These are phyloP conservation scores for Pseudophaeomoniella oleicola DNA, from an alignment of 2,329 filamentous ascomycete genomes.

Conservation along the genomic window DNA sequence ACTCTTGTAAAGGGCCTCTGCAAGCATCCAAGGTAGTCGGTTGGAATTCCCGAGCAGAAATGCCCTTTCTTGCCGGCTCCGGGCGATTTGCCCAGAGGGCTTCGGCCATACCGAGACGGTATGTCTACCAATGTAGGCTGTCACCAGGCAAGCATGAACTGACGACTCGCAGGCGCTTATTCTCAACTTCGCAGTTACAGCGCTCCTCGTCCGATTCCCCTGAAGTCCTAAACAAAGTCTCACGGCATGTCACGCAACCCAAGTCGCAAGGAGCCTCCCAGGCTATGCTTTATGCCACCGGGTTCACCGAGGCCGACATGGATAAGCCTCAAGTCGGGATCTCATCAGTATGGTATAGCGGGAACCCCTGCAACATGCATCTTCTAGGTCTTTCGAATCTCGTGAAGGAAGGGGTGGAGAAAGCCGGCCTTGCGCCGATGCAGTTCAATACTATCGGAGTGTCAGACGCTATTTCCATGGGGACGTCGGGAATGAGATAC, in stretches of 20 bases:
- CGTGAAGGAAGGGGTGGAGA: conserved; percentile 56
- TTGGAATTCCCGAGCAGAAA: not conserved
- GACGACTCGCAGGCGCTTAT: too few species aligned
- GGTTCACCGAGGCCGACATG: conserved; percentile 73
- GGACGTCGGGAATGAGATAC: conserved; percentile 92
- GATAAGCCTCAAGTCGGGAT: conserved; percentile 96
- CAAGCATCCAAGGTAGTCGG: too few species aligned
- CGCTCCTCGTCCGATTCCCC: conserved; percentile 5
- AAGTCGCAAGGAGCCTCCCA: conserved; percentile 97
- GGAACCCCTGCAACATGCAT: conserved; percentile 99
- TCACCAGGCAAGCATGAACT: too few species aligned
- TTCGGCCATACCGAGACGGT: not conserved
- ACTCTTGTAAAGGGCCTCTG: too few species aligned
- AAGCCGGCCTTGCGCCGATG: conserved; percentile 75
- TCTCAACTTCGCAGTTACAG: not conserved
- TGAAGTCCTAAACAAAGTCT: conserved; percentile 62
- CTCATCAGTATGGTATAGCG: conserved; percentile 94
- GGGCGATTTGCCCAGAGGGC: not conserved
- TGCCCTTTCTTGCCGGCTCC: not conserved
- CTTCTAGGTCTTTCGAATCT: conserved; percentile 74
- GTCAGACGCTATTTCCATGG: conserved; percentile 96
- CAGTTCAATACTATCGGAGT: conserved; percentile 99
- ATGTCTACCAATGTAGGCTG: too few species aligned
- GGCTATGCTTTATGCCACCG: conserved; percentile 96
- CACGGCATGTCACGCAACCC: conserved; percentile 76